phyloP scores from a whole-genome alignment of 768 basidiomycete genomes.

The Mycena galericulata region DNA sequence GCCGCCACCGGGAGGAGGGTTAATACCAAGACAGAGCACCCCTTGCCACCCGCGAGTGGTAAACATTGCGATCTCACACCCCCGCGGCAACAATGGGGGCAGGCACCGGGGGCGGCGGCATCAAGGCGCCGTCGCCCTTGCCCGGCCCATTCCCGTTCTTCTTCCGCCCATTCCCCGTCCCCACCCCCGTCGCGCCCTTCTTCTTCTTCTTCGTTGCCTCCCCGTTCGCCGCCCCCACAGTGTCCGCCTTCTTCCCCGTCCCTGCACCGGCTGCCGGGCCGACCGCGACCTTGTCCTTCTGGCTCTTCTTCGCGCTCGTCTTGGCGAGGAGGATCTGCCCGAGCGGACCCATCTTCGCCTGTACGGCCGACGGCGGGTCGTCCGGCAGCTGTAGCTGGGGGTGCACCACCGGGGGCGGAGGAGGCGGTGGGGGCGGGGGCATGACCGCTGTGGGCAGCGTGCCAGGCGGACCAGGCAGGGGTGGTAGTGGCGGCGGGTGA shows the following conservation, averaged over 20 bases:
- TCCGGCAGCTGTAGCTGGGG: conserved; percentile 60
- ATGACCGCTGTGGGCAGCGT: conserved; percentile 15
- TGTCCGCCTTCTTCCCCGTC: conserved; percentile 36
- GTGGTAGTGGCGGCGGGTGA: conserved; percentile 28
- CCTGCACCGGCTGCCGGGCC: conserved; percentile 28
- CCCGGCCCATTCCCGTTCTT: conserved; percentile 47
- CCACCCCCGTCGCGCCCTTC: conserved; percentile 54
- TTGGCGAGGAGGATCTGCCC: conserved; percentile 75
- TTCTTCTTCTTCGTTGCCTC: conserved; percentile 54
- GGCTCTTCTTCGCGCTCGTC: conserved; percentile 62
- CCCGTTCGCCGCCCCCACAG: conserved; percentile 35
- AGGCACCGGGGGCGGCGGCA: conserved; percentile 30
- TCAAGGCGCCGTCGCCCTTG: conserved; percentile 28
- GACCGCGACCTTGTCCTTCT: conserved; percentile 67
- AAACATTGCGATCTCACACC: no score
- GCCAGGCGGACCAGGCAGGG: conserved; percentile 13
- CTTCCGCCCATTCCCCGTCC: conserved; percentile 61
- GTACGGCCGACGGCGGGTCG: conserved; percentile 67
- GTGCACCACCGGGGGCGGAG: conserved; percentile 33
- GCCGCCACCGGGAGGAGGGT: no score
- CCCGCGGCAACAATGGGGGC: conserved; percentile 30
- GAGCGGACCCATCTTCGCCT: conserved; percentile 82
- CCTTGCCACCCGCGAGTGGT: not conserved
- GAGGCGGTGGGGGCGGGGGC: conserved; percentile 32
- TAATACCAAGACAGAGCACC: not conserved